Evolutionary conservation across 176 grass and related monocot genomes (phyloP), one percentile per base, ranked within the genome.

Genomic region (Miscanthus lutarioriparius): DNA sequence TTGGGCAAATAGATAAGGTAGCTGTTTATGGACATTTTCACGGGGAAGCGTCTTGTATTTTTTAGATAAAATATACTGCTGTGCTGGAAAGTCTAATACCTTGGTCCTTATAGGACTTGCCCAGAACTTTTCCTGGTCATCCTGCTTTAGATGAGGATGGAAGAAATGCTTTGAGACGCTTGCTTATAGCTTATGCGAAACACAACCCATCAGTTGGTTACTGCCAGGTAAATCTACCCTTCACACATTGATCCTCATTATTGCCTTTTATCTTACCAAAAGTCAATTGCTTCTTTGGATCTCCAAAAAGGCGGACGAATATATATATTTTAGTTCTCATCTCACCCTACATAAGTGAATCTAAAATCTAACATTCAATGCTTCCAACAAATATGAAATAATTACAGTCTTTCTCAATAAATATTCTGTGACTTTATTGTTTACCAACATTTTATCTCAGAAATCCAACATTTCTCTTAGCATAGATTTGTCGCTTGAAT

Each of bases 201-300:
- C 97, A 99, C 89, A 99, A 99, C 83, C 97, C 97, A 73, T 89
- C 90, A 76, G 97, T 99, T 83, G 97, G 97, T 78, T 99, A 99
- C 82, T 99, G 97, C 82, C 97, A 99, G 93, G 97, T 99, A 87
- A 45, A 87, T 79, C 54, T 82, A 37, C 26, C 27, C 1, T 20
- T 84, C 75, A 76, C 28, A 38, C 74, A 41, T 32, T 66, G 22
- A 39, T 48, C 40, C 23, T 35, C 80, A 70, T 26, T 64, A 45
- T 75, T 49, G 28, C 4, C 61, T 32, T 45, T 15, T 79, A 79
- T 83, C 75, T 67, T 63, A 25, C n/a, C 82, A 20, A 48, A 81
- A 54, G 33, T 30, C 23, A 48, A 68, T 58, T 83, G 10, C 14
- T 85, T 89, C 63, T 83, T 76, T 71, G 1, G 14, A 77, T 37